Evolutionary conservation across 768 basidiomycete species (phyloP), one percentile per base, ranked within the genome.

Genomic region (Rubroboletus satanas): DNA sequence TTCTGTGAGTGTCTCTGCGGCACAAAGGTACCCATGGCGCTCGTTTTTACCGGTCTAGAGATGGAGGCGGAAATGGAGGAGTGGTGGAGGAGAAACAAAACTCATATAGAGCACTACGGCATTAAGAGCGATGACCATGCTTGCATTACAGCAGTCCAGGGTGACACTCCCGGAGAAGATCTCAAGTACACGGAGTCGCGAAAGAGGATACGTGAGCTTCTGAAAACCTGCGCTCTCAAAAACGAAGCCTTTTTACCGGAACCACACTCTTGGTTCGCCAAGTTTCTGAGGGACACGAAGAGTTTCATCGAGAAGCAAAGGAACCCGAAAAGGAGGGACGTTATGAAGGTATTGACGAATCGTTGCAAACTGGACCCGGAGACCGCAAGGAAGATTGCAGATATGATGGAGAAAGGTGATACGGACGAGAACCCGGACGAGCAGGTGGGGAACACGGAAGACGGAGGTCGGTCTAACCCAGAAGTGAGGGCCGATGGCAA

Each of bases 41-140:
- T 78, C 12, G 69, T 73, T n/a, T 63, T 78, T 38, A 78, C 75
- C 2, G 72, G 75, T 15, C 69, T 78, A n/a, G 77, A 76, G 58
- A 45, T 62, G 17, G 71, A 73, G 46, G 37, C 6, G 17, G 43
- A 52, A 5, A 67, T 74, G 71, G 71, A 73, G 37, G 45, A 58
- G n/a, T 73, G 73, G 72, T 73, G 72, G 73, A n/a, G 0, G 28
- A 58, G 64, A 42, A 73, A 74, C 51, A 35, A 63, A 42, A 36
- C 14, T 0, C 51, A 55, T n/a, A 65, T 73, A 29, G 38, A 39
- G 5, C 39, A 46, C 31, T 60, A 63, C n/a, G 64, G 64, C 7
- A 68, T 73, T 54, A 46, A 48, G 35, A 66, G 64, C 51, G n/a
- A 47, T n/a, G 72, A 61, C 14, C 69, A 71, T 15, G 73, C 70